Conservation (phyloP, 768 basidiomycete species). For the Leccinum barrowsii region DNA sequence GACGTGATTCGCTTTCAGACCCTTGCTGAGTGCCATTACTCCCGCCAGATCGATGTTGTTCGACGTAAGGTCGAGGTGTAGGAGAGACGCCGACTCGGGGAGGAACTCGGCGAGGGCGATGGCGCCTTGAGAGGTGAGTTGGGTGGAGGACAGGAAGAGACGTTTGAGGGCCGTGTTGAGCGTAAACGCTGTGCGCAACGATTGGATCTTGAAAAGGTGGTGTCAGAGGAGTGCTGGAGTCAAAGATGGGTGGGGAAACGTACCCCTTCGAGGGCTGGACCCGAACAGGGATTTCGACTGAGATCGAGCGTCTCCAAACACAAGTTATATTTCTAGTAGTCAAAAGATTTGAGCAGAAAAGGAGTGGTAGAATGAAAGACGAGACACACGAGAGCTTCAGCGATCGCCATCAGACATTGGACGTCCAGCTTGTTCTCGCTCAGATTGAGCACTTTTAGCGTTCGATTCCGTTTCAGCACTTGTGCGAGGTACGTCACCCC, state of each 20-base stretch:
- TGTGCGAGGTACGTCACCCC: slow-evolving; percentile 92
- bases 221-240: not conserved
- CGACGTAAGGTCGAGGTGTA: slow-evolving; percentile 88
- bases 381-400: slow-evolving; percentile 84
- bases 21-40: slow-evolving; percentile 86
- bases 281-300: slow-evolving; percentile 90
- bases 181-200: slow-evolving; percentile 89
- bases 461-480: slow-evolving; percentile 93
- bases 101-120: slow-evolving; percentile 96
- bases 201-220: slow-evolving; percentile 56
- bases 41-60: slow-evolving; percentile 86
- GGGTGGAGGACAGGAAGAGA: slow-evolving; percentile 82
- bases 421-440: slow-evolving; percentile 94
- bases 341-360: not conserved
- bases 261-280: slow-evolving; percentile 88
- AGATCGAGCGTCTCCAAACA: slow-evolving; percentile 92
- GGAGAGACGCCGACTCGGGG: slow-evolving; percentile 79
- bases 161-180: slow-evolving; percentile 89
- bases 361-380: not conserved
- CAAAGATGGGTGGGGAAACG: slow-evolving; percentile 24
- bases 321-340: slow-evolving; percentile 84
- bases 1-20: slow-evolving; percentile 77
- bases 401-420: slow-evolving; percentile 70
- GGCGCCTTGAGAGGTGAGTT: slow-evolving; percentile 77
- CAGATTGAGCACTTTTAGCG: slow-evolving; percentile 89